Evolutionary conservation across 2,329 filamentous ascomycete species (phyloP).

Genomic region (Cercospora brassicicola): DNA sequence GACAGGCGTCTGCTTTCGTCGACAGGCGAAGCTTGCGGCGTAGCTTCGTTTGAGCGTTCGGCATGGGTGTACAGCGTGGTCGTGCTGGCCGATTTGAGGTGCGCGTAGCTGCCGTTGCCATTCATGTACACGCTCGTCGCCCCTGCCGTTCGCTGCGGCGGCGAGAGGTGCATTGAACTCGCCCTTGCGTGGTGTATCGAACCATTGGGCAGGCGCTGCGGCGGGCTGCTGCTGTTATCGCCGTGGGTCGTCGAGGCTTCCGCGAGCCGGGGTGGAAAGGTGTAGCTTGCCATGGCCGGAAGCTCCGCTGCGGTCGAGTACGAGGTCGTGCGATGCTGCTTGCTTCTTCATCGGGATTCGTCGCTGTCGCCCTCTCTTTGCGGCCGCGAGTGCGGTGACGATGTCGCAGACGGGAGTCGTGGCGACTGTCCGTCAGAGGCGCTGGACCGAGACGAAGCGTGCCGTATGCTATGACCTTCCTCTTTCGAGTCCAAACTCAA

Average conservation of each 20-base stretch:
- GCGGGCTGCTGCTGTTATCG: conserved; percentile 23
- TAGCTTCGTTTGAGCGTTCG: conserved; percentile 36
- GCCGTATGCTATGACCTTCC: not conserved
- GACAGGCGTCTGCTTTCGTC: conserved; percentile 11
- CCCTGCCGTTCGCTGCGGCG: not conserved
- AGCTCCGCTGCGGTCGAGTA: not conserved
- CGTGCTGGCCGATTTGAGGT: conserved; percentile 27
- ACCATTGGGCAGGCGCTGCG: conserved; percentile 16
- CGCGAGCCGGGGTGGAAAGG: conserved; percentile 31
- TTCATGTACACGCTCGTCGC: conserved; percentile 1
- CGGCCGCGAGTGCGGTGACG: not conserved
- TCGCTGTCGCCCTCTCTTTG: not conserved
- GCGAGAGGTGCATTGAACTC: conserved; percentile 20
- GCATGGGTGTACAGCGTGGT: conserved; percentile 32
- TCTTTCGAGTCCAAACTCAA: not conserved
- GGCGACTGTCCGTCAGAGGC: not conserved
- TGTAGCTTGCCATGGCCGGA: conserved; percentile 39
- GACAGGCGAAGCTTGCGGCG: conserved; percentile 30
- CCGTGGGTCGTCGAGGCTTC: conserved; percentile 5
- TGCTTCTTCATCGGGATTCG: not conserved
- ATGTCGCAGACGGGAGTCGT: not conserved
- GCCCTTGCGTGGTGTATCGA: conserved; percentile 29
- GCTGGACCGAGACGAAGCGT: conserved; percentile 1
- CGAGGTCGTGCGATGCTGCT: not conserved
- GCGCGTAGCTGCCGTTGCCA: conserved; percentile 10